Conservation (phyloP, 1,284 basidiomycete genomes). For the Ustilago nuda region DNA sequence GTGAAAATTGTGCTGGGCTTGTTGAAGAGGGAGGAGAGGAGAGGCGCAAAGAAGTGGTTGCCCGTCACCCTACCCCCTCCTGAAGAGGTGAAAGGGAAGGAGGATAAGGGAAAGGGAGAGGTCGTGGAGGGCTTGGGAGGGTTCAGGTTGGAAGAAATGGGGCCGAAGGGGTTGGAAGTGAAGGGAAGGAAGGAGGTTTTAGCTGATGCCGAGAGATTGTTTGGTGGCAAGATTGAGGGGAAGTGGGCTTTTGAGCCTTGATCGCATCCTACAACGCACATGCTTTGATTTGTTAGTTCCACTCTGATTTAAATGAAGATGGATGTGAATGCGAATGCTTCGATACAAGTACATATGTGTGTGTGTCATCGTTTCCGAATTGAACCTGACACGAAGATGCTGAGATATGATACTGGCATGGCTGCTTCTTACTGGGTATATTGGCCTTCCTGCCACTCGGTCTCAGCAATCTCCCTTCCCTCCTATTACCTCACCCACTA, state of each 20-base stretch:
- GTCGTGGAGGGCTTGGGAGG: constrained; percentile 29
- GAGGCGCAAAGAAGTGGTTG: constrained; percentile 27
- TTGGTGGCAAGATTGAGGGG: constrained; percentile 34
- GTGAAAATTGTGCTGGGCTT: constrained; percentile 22
- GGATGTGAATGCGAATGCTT: neutral
- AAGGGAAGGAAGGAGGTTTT: constrained; percentile 48
- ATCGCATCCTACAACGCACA: neutral
- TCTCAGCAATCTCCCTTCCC: neutral
- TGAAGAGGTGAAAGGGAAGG: neutral
- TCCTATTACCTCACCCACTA: neutral
- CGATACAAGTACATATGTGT: constrained; percentile 4
- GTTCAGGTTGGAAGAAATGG: constrained; percentile 51
- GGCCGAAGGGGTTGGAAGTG: constrained; percentile 46
- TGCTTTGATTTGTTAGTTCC: neutral
- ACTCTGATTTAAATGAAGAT: neutral
- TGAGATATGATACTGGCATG: neutral
- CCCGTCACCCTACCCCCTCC: constrained; percentile 23
- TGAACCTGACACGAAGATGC: neutral
- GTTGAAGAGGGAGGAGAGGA: constrained; percentile 31
- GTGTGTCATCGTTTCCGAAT: neutral
- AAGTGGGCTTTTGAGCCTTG: constrained; percentile 31
- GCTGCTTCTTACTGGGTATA: neutral
- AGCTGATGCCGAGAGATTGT: constrained; percentile 32
- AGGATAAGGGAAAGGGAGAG: neutral
- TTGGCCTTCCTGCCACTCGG: neutral